Base-by-base conservation (phyloP, 768 basidiomycete species). In the Aureoboletus auriporus region DNA sequence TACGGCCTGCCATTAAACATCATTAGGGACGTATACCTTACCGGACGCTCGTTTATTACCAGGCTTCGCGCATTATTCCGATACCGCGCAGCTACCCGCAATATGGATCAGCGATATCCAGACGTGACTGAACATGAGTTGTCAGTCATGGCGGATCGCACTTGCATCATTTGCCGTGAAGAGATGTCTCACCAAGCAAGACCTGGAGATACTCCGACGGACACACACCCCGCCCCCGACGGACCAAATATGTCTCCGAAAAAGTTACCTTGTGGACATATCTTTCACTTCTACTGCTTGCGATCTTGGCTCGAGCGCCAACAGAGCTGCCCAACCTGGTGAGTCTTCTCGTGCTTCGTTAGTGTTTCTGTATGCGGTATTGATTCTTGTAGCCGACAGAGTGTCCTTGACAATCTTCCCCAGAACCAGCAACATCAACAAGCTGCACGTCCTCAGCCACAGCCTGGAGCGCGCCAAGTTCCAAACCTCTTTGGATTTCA, bases 321-420 rank as follows among this genome's bases (percentile, higher is more conserved):
- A 66, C 96, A 98, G 68, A 98, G 90, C 58, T 99, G 96, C 66
- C 96, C 96, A 2, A 99, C 96, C 36, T 99, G 95, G 95, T 95
- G 42, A 68, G 85, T 9, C 16, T 67, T 30, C 17, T 48, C 49
- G 42, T 39, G 12, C 14, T 13, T 28, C 5, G 29, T 37, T 20
- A 37, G 12, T 34, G 12, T 49, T 59, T 31, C 34, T 2, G 13
- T 12, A 46, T 51, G 49, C 43, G 47, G 10, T 51, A 39, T 11
- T 35, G 34, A 20, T 14, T 44, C 26, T 36, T 30, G 39, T 48
- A 90, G 89, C 62, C 87, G 89, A 45, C 80, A 86, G 38, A 85
- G 82, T 36, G 89, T 92, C 5, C 70, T 91, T 23, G 88, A 90
- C 28, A 71, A 69, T 31, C 57, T 66, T 53, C 27, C 56, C 28